Percentiles rank a stretch among this genome's conserved stretches.
phyloP scores from a whole-genome alignment of 352 stramenopile genomes.

The Pythium brachiatum region DNA sequence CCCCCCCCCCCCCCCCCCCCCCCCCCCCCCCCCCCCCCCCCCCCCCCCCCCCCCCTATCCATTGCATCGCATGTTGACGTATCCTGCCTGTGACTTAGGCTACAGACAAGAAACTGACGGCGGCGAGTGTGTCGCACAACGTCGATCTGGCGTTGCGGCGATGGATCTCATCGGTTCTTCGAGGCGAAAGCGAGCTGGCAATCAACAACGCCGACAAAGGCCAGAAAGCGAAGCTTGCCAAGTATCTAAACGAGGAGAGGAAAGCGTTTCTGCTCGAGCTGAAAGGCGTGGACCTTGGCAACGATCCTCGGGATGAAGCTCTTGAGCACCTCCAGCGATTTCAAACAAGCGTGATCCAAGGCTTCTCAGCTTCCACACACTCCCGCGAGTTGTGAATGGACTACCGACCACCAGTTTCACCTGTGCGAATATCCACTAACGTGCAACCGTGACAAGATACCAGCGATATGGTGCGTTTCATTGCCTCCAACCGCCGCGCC shows the following conservation, averaged over 20 bases:
- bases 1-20: too few species aligned
- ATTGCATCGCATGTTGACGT: not conserved
- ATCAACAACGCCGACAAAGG: constrained; percentile 16
- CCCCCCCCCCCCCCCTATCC: too few species aligned
- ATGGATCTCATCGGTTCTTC: constrained; percentile 50
- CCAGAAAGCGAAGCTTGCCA: constrained; percentile 25
- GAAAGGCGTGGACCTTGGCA: constrained; percentile 8
- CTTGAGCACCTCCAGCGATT: constrained; percentile 2
- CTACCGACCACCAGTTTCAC: too few species aligned
- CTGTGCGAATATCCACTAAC: too few species aligned
- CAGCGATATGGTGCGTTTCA: not conserved
- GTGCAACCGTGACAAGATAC: too few species aligned
- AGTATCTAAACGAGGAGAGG: constrained; percentile 38
- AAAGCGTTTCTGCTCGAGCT: constrained; percentile 42
- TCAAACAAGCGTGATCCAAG: not conserved
- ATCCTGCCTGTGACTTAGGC: constrained; percentile 13
- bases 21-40: too few species aligned
- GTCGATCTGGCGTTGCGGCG: constrained; percentile 57
- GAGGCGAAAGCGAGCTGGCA: not conserved
- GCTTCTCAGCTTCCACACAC: not conserved
- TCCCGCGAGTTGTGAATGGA: too few species aligned
- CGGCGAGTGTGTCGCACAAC: constrained; percentile 37
- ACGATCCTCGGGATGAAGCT: not conserved
- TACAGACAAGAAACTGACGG: constrained; percentile 32
- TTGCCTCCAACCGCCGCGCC: not conserved